These are phyloP conservation scores for Chlorella sp. DNA, from an alignment of 139 green algal genomes.

Conservation along the genomic window DNA sequence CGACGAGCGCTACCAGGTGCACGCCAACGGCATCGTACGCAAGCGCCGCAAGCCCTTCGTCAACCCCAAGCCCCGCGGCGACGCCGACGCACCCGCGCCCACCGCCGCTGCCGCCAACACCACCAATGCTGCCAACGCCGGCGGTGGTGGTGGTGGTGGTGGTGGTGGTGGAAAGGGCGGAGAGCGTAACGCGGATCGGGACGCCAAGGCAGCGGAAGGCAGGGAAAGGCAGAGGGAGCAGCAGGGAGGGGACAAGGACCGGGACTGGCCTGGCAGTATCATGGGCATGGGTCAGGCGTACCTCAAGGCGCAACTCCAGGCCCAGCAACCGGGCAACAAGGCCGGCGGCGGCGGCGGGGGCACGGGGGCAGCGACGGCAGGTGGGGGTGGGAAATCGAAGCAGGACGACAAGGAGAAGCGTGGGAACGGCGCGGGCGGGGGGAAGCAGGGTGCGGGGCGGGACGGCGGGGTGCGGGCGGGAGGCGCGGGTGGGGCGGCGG, in stretches of 20 bases:
- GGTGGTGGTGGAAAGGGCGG: background rate
- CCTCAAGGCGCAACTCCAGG: background rate
- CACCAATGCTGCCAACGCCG: background rate
- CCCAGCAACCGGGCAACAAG: no score
- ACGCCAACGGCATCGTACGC: no score
- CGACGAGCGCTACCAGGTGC: background rate
- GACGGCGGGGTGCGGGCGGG: background rate
- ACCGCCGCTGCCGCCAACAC: background rate
- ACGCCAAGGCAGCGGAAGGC: background rate
- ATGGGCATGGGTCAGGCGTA: background rate
- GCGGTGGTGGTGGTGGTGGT: background rate
- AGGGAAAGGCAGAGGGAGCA: background rate
- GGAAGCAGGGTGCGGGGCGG: background rate
- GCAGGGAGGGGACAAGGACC: background rate
- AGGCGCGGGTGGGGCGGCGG: background rate
- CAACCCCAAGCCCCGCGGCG: no score
- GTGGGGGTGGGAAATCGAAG: background rate
- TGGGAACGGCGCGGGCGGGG: background rate
- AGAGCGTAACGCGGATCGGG: background rate
- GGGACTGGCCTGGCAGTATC: background rate
- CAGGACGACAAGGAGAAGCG: background rate
- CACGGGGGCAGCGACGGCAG: background rate
- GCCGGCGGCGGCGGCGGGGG: no score
- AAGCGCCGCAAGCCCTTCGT: no score
- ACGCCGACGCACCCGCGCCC: no score